Percentiles rank a stretch among this genome's conserved stretches.
Evolutionary conservation across 75 land plant species (phyloP).

Genomic region (Selaginella moellendorffii): DNA sequence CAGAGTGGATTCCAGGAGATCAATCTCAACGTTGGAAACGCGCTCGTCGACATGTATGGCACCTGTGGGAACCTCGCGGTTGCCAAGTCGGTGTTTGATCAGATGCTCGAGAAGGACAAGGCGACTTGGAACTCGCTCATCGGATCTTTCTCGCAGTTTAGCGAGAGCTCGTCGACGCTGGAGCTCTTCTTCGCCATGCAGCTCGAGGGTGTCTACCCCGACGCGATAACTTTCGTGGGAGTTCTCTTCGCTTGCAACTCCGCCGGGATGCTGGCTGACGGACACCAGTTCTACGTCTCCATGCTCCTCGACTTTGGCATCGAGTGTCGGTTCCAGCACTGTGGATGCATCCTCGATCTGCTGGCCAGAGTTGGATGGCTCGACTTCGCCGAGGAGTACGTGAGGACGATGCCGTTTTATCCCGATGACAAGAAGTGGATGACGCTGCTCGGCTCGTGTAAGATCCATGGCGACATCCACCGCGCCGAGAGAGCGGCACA

Average conservation of each 20-base stretch:
- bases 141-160: neutral
- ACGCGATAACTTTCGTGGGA: neutral
- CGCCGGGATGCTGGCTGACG: neutral
- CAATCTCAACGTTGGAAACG: neutral
- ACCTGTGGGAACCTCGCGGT: neutral
- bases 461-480: slow-evolving; percentile 1
- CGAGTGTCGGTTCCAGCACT: neutral
- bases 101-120: neutral
- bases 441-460: neutral
- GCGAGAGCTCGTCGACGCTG: neutral
- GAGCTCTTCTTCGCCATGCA: neutral
- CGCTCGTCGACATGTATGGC: neutral
- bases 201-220: neutral
- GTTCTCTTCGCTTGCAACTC: neutral
- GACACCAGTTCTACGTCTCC: neutral
- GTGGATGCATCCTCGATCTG: slow-evolving; percentile 5
- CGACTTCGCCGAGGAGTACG: neutral
- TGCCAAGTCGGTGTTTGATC: neutral
- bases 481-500: neutral
- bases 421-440: neutral
- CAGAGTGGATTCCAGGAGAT: neutral
- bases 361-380: neutral
- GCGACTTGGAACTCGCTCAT: neutral
- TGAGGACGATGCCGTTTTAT: neutral
- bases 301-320: neutral